Percentiles rank a stretch among this genome's conserved stretches.
These are phyloP conservation scores for Penicillium expansum DNA, from an alignment of 2,329 filamentous ascomycete genomes.

Conservation along the genomic window DNA sequence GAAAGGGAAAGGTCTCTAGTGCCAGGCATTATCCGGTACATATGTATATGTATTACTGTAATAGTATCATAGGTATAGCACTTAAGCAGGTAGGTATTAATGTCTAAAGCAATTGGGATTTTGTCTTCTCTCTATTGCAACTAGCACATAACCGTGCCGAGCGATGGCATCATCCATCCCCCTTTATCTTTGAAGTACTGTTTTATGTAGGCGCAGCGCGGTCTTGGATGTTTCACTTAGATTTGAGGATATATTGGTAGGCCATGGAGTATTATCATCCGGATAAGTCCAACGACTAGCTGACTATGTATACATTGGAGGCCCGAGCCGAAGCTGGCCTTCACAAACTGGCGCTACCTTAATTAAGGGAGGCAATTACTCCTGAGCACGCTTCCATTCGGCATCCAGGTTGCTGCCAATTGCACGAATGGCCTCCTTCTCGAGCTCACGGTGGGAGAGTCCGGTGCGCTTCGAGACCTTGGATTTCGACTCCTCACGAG, in stretches of 20 bases:
- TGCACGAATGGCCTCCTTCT: slow-evolving; percentile 27
- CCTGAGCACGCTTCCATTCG: slow-evolving; percentile 21
- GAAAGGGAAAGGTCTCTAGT: too few relatives aligned
- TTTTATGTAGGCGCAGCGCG: too few relatives aligned
- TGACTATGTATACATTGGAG: neutral
- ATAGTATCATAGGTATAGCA: neutral
- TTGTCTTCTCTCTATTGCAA: too few relatives aligned
- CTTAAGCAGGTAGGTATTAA: neutral
- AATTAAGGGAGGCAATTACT: neutral
- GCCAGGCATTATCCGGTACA: too few relatives aligned
- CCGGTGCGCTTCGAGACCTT: slow-evolving; percentile 30
- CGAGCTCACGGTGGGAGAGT: slow-evolving; percentile 23
- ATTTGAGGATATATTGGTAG: too few relatives aligned
- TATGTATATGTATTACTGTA: too few relatives aligned
- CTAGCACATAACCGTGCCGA: too few relatives aligned
- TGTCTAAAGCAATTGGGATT: neutral
- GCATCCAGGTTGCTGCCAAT: slow-evolving; percentile 35
- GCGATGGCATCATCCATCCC: too few relatives aligned
- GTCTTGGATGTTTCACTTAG: too few relatives aligned
- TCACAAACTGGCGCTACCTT: too few relatives aligned
- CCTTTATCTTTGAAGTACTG: too few relatives aligned
- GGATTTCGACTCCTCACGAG: slow-evolving; percentile 31
- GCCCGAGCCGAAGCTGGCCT: too few relatives aligned
- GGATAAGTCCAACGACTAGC: neutral
- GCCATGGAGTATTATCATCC: neutral